phyloP scores from a whole-genome alignment of 768 basidiomycete genomes.

The Mycena vulgaris region DNA sequence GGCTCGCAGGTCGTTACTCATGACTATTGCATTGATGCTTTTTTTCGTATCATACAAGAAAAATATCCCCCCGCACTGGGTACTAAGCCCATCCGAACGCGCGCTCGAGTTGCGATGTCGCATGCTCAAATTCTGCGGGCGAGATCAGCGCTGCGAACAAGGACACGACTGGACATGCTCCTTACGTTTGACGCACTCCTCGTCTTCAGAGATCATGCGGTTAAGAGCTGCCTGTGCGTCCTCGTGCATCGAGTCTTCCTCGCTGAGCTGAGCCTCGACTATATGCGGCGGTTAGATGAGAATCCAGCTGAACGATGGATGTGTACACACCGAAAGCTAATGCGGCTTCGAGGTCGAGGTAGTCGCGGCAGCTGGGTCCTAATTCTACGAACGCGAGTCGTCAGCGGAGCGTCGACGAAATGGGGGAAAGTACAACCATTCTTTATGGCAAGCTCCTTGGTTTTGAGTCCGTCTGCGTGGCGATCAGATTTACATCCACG shows the following conservation, averaged over 20 bases:
- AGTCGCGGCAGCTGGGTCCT: conserved; percentile 1
- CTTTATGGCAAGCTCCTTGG: background rate
- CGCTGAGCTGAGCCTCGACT: conserved; percentile 3
- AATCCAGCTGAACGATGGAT: background rate
- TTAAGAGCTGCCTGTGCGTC: conserved; percentile 6
- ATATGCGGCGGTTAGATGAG: background rate
- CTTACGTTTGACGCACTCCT: conserved; percentile 5
- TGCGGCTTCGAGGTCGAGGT: conserved; percentile 6
- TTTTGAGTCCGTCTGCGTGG: background rate
- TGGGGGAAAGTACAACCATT: background rate
- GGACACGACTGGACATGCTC: background rate
- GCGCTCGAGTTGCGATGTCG: background rate
- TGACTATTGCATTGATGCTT: too few species aligned
- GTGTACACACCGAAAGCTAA: conserved; percentile 7
- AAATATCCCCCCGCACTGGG: too few species aligned
- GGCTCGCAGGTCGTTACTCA: too few species aligned
- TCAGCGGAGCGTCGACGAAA: background rate
- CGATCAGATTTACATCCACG: background rate
- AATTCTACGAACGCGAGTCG: background rate
- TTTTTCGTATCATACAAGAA: background rate
- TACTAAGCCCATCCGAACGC: background rate
- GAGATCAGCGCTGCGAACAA: background rate
- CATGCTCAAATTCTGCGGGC: background rate
- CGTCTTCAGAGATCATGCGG: conserved; percentile 10
- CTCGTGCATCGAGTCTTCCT: background rate